Evolutionary conservation across 2,329 filamentous ascomycete species (phyloP).

Genomic region (Calonectria henricotiae): DNA sequence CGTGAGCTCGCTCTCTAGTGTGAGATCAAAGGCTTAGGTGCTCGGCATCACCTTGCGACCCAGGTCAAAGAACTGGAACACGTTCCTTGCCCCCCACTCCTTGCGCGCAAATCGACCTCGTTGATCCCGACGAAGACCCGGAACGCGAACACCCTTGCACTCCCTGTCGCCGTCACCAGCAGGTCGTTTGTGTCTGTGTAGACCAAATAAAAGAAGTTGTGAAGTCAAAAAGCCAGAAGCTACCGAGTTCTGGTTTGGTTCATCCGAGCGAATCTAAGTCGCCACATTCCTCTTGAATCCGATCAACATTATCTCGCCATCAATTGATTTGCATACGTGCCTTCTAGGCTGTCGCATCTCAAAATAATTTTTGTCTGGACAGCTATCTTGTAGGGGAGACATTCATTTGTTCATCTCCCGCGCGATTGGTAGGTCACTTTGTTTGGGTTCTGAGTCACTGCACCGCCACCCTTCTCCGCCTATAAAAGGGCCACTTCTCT

Average conservation of each 20-base stretch:
- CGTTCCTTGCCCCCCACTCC: slow-evolving; percentile 59
- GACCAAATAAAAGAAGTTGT: slow-evolving; percentile 58
- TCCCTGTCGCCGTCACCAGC: slow-evolving; percentile 55
- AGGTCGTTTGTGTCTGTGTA: slow-evolving; percentile 59
- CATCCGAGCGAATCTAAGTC: slow-evolving; percentile 37
- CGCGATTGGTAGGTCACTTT: slow-evolving; percentile 74
- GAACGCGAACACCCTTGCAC: slow-evolving; percentile 55
- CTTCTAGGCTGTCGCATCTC: slow-evolving; percentile 43
- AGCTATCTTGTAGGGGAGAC: slow-evolving; percentile 82
- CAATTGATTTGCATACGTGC: slow-evolving; percentile 46
- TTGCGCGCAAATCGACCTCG: slow-evolving; percentile 57
- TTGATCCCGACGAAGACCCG: slow-evolving; percentile 57
- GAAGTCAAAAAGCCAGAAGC: slow-evolving; percentile 52
- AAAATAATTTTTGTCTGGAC: slow-evolving; percentile 54
- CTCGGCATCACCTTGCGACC: slow-evolving; percentile 52
- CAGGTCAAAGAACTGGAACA: slow-evolving; percentile 62
- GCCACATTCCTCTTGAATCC: slow-evolving; percentile 27
- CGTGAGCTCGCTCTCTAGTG: slow-evolving; percentile 49
- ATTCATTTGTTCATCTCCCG: slow-evolving; percentile 98
- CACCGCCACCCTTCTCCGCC: slow-evolving; percentile 44
- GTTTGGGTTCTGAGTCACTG: slow-evolving; percentile 48
- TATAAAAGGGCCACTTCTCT: slow-evolving; percentile 52
- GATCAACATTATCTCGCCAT: slow-evolving; percentile 28
- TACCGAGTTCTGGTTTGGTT: slow-evolving; percentile 45
- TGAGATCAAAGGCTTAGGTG: slow-evolving; percentile 47